These are phyloP conservation scores for Tanacetum coccineum DNA, from an alignment of 129 eudicot species.

Conservation along the genomic window DNA sequence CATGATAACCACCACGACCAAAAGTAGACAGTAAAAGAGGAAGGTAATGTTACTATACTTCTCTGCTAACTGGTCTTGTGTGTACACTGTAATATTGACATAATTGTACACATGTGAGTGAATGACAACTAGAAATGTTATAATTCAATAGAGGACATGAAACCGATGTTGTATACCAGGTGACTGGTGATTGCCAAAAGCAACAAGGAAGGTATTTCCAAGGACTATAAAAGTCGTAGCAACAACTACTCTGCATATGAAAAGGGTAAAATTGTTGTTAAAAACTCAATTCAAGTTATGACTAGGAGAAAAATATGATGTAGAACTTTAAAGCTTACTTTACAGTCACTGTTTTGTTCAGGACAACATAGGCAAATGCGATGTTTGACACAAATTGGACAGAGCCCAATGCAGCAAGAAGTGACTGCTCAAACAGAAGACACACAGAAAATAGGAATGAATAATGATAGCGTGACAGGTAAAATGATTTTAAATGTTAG, in stretches of 20 bases:
- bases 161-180: slow-evolving; percentile 59
- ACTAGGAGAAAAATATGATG: slow-evolving; percentile 5
- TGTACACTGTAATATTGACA: slow-evolving; percentile 56
- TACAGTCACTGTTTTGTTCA: slow-evolving; percentile 78
- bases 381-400: slow-evolving; percentile 95
- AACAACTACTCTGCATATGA: slow-evolving; percentile 68
- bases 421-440: slow-evolving; percentile 61
- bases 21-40: slow-evolving; percentile 72
- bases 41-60: slow-evolving; percentile 84
- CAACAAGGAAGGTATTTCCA: slow-evolving; percentile 92
- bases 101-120: neutral
- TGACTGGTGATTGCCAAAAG: slow-evolving; percentile 97
- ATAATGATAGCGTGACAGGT: neutral
- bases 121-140: neutral
- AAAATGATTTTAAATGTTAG: neutral
- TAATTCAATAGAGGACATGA: neutral
- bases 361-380: slow-evolving; percentile 79
- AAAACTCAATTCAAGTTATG: neutral
- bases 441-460: neutral
- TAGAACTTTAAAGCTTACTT: slow-evolving; percentile 50
- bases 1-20: slow-evolving; percentile 59
- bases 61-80: slow-evolving; percentile 93
- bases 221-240: slow-evolving; percentile 92
- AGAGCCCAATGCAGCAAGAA: slow-evolving; percentile 98
- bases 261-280: neutral